Conservation (phyloP, 2,329 filamentous ascomycete genomes). For the Stagonosporopsis vannaccii region DNA sequence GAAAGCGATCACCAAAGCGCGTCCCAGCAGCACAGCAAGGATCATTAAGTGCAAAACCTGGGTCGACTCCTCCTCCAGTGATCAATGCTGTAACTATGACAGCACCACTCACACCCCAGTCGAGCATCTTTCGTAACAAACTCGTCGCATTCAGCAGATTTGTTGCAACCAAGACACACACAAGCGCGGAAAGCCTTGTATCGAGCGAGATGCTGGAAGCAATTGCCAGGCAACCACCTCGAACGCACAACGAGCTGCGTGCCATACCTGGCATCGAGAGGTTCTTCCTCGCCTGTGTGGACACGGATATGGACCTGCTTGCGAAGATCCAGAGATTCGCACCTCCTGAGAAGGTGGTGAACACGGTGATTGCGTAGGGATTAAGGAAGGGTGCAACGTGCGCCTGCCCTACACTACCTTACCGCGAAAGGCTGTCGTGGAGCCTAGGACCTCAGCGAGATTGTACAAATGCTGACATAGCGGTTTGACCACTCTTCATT, state of each 20-base stretch:
- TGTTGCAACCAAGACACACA: constrained; percentile 26
- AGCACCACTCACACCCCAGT: background rate
- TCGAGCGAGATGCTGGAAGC: constrained; percentile 30
- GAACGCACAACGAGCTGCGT: constrained; percentile 33
- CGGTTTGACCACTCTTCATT: background rate
- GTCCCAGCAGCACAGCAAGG: background rate
- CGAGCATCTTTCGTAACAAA: constrained; percentile 35
- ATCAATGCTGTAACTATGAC: background rate
- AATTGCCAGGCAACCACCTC: constrained; percentile 28
- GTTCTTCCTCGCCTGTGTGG: constrained; percentile 32
- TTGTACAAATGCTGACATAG: background rate
- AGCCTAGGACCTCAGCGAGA: too few species aligned
- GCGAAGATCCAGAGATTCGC: constrained; percentile 38
- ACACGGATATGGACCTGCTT: constrained; percentile 32
- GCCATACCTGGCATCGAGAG: constrained; percentile 34
- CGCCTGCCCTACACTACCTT: too few species aligned
- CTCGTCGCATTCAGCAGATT: constrained; percentile 41
- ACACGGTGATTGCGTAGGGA: background rate
- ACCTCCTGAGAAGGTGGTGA: background rate
- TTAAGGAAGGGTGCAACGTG: too few species aligned
- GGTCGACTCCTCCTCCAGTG: background rate
- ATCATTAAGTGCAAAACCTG: background rate
- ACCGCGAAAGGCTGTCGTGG: too few species aligned
- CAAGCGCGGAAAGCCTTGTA: constrained; percentile 21
- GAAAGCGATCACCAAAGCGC: background rate